Evolutionary conservation across 1,284 basidiomycete genomes (phyloP).

Genomic region (Trichosporon ovoides): DNA sequence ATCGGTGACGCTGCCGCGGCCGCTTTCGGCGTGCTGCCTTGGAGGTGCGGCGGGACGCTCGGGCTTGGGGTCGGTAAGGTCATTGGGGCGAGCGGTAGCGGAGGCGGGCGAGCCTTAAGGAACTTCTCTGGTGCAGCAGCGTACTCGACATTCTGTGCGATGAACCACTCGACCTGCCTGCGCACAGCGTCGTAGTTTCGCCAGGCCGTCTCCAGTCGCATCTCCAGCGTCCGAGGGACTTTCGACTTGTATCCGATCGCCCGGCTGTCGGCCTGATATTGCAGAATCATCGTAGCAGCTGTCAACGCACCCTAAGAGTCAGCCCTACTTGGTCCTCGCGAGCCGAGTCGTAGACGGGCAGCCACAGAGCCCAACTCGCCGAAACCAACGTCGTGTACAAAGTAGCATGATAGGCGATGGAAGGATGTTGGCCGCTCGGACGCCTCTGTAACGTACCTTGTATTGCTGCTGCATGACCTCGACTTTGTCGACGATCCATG

Average conservation of each 20-base stretch:
- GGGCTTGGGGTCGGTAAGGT: conserved; percentile 19
- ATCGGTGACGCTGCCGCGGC: conserved; percentile 24
- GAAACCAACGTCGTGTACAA: not conserved
- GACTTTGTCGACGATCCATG: conserved; percentile 27
- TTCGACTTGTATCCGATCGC: conserved; percentile 16
- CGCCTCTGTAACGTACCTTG: conserved; percentile 18
- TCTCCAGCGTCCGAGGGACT: conserved; percentile 21
- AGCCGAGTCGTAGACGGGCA: not conserved
- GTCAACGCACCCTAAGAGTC: conserved; percentile 27
- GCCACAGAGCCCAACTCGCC: not conserved
- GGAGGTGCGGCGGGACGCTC: conserved; percentile 14
- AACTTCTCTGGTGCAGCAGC: conserved; percentile 21
- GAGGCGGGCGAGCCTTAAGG: conserved; percentile 19
- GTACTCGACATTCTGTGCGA: conserved; percentile 23
- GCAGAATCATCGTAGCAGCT: conserved; percentile 28
- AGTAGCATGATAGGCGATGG: not conserved
- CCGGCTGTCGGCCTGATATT: conserved; percentile 24
- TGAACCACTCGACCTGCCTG: conserved; percentile 32
- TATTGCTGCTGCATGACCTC: conserved; percentile 27
- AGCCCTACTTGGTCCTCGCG: not conserved
- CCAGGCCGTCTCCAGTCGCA: conserved; percentile 27
- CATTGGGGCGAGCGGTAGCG: conserved; percentile 16
- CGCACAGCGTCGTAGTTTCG: conserved; percentile 27
- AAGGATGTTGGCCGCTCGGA: not conserved
- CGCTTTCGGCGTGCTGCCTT: conserved; percentile 3